Conservation (phyloP, 148 eudicot genomes). For the Suaeda aralocaspica region DNA sequence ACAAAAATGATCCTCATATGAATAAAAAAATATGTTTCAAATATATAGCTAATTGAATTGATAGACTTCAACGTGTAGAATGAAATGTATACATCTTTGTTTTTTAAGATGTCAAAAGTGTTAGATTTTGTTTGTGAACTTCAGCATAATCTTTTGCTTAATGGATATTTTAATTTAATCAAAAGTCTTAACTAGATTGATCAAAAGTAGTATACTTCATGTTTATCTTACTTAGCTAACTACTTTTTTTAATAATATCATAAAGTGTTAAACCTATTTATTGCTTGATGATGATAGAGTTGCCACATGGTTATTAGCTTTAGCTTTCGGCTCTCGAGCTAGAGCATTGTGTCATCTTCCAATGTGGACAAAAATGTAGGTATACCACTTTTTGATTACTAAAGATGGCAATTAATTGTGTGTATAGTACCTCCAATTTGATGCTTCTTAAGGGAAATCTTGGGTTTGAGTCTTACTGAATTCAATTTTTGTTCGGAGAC, state of each 20-base stretch:
- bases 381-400: neutral
- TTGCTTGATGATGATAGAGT: neutral
- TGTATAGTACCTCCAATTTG: neutral
- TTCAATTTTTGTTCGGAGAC: too few relatives aligned
- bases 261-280: neutral
- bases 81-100: too few relatives aligned
- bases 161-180: neutral
- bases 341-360: slow-evolving; percentile 5
- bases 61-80: too few relatives aligned
- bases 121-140: neutral
- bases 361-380: neutral
- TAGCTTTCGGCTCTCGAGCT: neutral
- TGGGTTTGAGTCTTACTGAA: too few relatives aligned
- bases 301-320: neutral
- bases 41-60: too few relatives aligned
- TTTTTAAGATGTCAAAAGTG: too few relatives aligned
- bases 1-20: too few relatives aligned
- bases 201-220: neutral
- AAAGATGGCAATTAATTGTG: neutral
- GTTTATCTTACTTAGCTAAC: neutral
- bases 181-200: neutral
- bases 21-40: too few relatives aligned
- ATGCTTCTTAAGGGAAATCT: too few relatives aligned
- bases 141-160: neutral
- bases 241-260: neutral